Evolutionary conservation across 495 filamentous ascomycete genomes (phyloP).

Genomic region (Penicillium desertorum): DNA sequence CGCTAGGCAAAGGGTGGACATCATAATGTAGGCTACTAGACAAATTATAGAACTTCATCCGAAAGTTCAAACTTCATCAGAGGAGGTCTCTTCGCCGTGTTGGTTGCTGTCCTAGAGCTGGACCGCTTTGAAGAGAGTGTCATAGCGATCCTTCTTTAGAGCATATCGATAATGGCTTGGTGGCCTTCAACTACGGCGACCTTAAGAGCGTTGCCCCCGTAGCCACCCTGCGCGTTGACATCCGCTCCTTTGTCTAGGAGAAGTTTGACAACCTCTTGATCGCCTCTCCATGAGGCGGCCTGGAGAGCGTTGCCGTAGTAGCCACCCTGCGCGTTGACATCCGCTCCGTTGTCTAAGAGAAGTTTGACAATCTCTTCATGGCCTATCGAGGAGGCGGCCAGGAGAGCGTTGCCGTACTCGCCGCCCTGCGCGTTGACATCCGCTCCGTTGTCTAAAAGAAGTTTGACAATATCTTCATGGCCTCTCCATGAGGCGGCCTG

Average conservation of each 20-base stretch:
- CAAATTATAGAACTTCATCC: too few relatives aligned
- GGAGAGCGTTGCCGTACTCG: constrained; percentile 27
- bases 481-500: constrained; percentile 21
- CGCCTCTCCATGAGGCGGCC: constrained; percentile 15
- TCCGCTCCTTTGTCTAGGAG: constrained; percentile 24
- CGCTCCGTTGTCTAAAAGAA: constrained; percentile 21
- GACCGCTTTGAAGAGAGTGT: too few relatives aligned
- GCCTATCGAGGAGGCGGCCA: constrained; percentile 21
- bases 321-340: constrained; percentile 29
- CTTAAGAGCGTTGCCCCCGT: constrained; percentile 29
- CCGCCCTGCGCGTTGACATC: constrained; percentile 30
- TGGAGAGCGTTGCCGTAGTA: constrained; percentile 28
- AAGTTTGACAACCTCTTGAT: constrained; percentile 12
- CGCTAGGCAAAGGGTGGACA: background rate
- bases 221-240: constrained; percentile 28
- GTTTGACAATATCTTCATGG: constrained; percentile 14
- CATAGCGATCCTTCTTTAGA: too few relatives aligned
- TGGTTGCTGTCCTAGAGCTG: too few relatives aligned
- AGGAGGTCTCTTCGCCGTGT: too few relatives aligned
- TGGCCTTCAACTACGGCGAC: constrained; percentile 16
- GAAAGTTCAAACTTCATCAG: too few relatives aligned
- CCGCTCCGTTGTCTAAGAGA: constrained; percentile 22
- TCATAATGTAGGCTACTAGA: too few relatives aligned
- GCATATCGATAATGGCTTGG: constrained; percentile 4
- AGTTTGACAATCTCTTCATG: constrained; percentile 13